Conservation (phyloP, 345 rosid species). For the Physaria fendleri region DNA sequence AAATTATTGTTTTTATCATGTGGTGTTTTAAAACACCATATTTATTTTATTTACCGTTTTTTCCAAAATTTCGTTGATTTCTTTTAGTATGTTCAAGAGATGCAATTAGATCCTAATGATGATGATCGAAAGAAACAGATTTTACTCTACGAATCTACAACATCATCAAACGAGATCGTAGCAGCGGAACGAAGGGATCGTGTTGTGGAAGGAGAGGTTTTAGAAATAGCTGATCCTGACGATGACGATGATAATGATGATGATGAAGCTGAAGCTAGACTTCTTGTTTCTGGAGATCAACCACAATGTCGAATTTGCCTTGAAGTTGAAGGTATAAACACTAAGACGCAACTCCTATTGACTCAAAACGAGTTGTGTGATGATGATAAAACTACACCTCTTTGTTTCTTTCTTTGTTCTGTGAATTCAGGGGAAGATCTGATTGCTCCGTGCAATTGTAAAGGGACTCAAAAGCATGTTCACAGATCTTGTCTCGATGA, state of each 20-base stretch:
- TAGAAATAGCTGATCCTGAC: conserved; percentile 38
- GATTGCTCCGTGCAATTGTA: conserved; percentile 97
- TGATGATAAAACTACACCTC: neutral
- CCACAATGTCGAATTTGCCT: conserved; percentile 95
- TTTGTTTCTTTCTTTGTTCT: conserved; percentile 18
- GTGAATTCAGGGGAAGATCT: conserved; percentile 71
- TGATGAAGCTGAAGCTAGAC: conserved; percentile 53
- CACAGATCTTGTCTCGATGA: conserved; percentile 97
- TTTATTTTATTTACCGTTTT: too few relatives aligned
- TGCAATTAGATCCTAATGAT: conserved; percentile 84
- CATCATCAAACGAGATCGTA: conserved; percentile 62
- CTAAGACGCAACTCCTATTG: neutral
- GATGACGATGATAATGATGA: conserved; percentile 47
- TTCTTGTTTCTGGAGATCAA: conserved; percentile 65
- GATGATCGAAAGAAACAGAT: conserved; percentile 68
- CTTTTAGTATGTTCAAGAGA: conserved; percentile 43
- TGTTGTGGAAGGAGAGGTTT: conserved; percentile 39
- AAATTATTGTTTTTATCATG: too few relatives aligned
- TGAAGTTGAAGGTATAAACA: conserved; percentile 71
- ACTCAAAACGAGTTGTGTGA: neutral
- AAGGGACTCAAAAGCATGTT: conserved; percentile 95
- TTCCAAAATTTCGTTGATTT: too few relatives aligned
- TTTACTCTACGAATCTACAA: conserved; percentile 47
- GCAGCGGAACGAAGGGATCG: conserved; percentile 37
- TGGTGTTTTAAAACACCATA: too few relatives aligned